A percentile compares a stretch with the other conserved stretches of the same genome.
These are phyloP conservation scores for Lichtheimia ornata DNA, from an alignment of 371 early-diverging fungal genomes.

Conservation along the genomic window DNA sequence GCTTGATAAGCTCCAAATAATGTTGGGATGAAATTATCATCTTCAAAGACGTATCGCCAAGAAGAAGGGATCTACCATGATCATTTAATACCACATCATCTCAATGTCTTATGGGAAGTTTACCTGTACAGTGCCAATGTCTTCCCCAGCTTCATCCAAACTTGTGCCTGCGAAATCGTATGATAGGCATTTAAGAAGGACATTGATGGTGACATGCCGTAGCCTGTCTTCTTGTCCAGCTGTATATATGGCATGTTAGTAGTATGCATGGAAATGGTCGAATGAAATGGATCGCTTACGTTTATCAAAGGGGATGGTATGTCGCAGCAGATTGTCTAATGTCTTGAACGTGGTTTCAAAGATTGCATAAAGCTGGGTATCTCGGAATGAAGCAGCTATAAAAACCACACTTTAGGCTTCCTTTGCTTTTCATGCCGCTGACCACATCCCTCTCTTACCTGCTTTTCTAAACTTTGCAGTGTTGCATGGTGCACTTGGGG, in stretches of 20 bases:
- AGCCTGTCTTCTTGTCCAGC: slow-evolving; percentile 51
- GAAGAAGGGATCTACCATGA: slow-evolving; percentile 58
- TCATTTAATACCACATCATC: background rate
- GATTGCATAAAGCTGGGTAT: slow-evolving; percentile 72
- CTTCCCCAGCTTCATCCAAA: slow-evolving; percentile 85
- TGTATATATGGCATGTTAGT: slow-evolving; percentile 1
- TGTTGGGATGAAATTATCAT: slow-evolving; percentile 62
- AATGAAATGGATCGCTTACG: slow-evolving; percentile 20
- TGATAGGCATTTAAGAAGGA: slow-evolving; percentile 70
- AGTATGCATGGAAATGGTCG: background rate
- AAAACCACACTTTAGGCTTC: background rate
- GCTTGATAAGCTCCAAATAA: slow-evolving; percentile 70
- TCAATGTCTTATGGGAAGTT: slow-evolving; percentile 9
- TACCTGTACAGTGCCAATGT: slow-evolving; percentile 78
- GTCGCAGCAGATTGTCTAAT: slow-evolving; percentile 51
- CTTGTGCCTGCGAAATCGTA: slow-evolving; percentile 90
- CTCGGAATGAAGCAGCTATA: slow-evolving; percentile 78
- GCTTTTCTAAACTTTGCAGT: slow-evolving; percentile 70
- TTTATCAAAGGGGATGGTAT: slow-evolving; percentile 38
- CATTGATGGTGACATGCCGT: slow-evolving; percentile 57
- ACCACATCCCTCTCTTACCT: slow-evolving; percentile 32
- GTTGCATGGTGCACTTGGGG: slow-evolving; percentile 64
- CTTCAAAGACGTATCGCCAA: slow-evolving; percentile 77
- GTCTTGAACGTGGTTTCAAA: slow-evolving; percentile 69
- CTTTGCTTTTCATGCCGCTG: background rate